Evolutionary conservation across 2,329 filamentous ascomycete genomes (phyloP).

Genomic region (Penicillium aurantiogriseum): DNA sequence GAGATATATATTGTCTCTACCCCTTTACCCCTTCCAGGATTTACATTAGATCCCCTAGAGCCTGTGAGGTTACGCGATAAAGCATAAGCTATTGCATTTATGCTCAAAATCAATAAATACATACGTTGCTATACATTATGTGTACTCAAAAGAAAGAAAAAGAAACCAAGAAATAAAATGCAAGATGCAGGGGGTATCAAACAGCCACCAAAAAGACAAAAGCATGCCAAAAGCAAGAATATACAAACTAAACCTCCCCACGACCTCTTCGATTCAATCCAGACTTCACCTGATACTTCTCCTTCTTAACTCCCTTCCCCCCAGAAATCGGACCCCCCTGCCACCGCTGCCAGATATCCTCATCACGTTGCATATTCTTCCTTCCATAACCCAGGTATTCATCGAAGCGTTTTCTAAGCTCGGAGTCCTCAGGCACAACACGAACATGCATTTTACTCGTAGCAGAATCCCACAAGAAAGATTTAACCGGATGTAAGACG

Average conservation of each 20-base stretch:
- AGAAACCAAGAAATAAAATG: neutral
- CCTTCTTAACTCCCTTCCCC: conserved; percentile 10
- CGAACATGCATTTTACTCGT: conserved; percentile 7
- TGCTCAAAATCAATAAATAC: no score
- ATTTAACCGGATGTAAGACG: conserved; percentile 20
- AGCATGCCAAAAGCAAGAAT: neutral
- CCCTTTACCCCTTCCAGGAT: no score
- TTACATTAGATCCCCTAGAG: no score
- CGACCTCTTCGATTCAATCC: neutral
- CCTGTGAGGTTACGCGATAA: no score
- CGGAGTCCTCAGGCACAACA: conserved; percentile 21
- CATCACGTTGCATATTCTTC: conserved; percentile 23
- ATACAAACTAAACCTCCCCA: neutral
- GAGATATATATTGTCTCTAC: neutral
- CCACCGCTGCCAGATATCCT: conserved; percentile 33
- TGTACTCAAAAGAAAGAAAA: neutral
- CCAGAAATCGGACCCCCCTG: conserved; percentile 18
- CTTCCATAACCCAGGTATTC: conserved; percentile 27
- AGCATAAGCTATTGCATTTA: no score
- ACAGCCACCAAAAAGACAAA: neutral
- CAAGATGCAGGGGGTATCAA: neutral
- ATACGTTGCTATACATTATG: neutral
- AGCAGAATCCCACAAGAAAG: conserved; percentile 11
- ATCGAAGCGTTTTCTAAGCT: conserved; percentile 23
- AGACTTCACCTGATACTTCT: conserved; percentile 1